These are phyloP conservation scores for Cyphellophora attinorum DNA, from an alignment of 2,329 filamentous ascomycete genomes.

Conservation along the genomic window DNA sequence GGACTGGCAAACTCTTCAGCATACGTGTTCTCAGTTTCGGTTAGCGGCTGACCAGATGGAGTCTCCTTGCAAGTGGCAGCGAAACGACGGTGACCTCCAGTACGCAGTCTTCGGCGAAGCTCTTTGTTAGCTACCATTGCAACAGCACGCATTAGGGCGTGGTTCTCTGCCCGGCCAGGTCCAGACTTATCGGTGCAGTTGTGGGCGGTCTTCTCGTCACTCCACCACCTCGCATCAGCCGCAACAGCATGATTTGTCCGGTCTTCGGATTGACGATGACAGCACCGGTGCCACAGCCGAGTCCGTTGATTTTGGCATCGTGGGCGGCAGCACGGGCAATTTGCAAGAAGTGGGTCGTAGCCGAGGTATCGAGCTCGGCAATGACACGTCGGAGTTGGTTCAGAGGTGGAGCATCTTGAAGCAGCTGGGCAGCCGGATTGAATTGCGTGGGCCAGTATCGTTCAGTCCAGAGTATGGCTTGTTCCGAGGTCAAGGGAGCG, in stretches of 20 bases:
- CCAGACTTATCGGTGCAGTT: slow-evolving; percentile 17
- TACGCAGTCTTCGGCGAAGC: slow-evolving; percentile 20
- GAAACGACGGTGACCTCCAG: slow-evolving; percentile 16
- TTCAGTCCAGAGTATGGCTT: slow-evolving; percentile 32
- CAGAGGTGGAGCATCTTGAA: slow-evolving; percentile 31
- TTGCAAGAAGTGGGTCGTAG: slow-evolving; percentile 24
- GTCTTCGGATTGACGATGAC: slow-evolving; percentile 35
- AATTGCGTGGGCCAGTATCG: slow-evolving; percentile 33
- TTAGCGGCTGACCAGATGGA: slow-evolving; percentile 17
- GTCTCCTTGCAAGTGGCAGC: slow-evolving; percentile 17
- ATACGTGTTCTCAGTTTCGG: slow-evolving; percentile 15
- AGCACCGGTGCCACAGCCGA: slow-evolving; percentile 31
- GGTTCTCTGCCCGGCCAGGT: slow-evolving; percentile 35
- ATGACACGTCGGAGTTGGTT: slow-evolving; percentile 26
- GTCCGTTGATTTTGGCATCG: slow-evolving; percentile 26
- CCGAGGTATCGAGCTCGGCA: slow-evolving; percentile 27
- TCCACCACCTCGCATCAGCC: slow-evolving; percentile 30
- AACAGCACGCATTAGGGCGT: slow-evolving; percentile 35
- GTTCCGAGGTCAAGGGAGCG: slow-evolving; percentile 28
- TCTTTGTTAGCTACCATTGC: slow-evolving; percentile 33
- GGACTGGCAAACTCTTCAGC: slow-evolving; percentile 1
- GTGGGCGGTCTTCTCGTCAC: slow-evolving; percentile 6
- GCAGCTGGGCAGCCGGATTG: slow-evolving; percentile 34
- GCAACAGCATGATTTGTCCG: slow-evolving; percentile 32
- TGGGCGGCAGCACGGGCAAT: slow-evolving; percentile 29